Evolutionary conservation across 2,329 filamentous ascomycete species (phyloP).

Genomic region (Ophiostoma tasmaniense): DNA sequence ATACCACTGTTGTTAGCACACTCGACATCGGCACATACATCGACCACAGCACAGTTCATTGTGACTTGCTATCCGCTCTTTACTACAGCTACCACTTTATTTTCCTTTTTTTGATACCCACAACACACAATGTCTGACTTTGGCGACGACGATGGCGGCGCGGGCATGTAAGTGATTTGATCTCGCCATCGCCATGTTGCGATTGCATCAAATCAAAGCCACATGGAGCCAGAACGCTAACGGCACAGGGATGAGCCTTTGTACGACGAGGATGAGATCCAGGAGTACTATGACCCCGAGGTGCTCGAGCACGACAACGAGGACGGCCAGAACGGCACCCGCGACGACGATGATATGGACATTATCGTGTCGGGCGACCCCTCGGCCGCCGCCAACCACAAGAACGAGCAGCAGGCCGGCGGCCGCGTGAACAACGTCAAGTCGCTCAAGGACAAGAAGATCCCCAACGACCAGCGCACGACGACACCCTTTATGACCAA

Average conservation of each 20-base stretch:
- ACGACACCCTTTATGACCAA: conserved; percentile 99
- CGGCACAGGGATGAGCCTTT: conserved; percentile 54
- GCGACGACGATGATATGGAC: conserved; percentile 48
- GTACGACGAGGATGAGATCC: conserved; percentile 61
- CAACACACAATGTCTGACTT: conserved; percentile 58
- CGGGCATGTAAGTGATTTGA: conserved; percentile 42
- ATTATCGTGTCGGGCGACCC: conserved; percentile 55
- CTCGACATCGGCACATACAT: background rate
- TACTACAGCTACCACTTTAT: background rate
- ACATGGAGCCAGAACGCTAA: background rate
- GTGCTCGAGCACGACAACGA: conserved; percentile 48
- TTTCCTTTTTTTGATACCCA: background rate
- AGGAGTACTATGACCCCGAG: conserved; percentile 50
- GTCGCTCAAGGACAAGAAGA: conserved; percentile 71
- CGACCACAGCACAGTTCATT: background rate
- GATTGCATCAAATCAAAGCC: background rate
- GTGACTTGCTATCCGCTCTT: background rate
- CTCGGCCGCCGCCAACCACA: conserved; percentile 46
- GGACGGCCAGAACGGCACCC: conserved; percentile 42
- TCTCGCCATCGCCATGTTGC: background rate
- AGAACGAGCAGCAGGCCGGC: conserved; percentile 30
- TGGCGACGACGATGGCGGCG: conserved; percentile 52
- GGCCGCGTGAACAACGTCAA: conserved; percentile 44
- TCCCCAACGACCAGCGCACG: conserved; percentile 75
- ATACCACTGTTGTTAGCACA: background rate